Base-by-base conservation (phyloP, 129 eudicot genomes). In the Lactuca saligna region DNA sequence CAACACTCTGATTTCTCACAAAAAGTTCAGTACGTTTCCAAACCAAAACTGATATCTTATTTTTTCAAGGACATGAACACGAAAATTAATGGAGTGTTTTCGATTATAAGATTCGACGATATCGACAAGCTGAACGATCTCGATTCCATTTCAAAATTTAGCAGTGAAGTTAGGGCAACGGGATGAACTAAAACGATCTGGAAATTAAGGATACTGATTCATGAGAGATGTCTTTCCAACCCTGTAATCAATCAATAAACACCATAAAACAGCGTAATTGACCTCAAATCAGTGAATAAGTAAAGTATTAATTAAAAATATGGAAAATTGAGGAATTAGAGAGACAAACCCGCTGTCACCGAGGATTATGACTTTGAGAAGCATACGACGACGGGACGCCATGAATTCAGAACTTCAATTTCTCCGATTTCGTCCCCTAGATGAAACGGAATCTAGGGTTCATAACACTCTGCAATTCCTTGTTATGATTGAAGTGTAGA, bases 331-430 rank as follows among this genome's bases (percentile, higher is more conserved):
- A 53, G 33, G 31, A 17, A 38, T 25, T 62, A 25, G 34, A 62
- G 65, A 67, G 57, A 61, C 16, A 64, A 34, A 86, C 91, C 91
- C 91, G 82, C 91, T 86, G 70, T 86, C 88, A 61, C 88, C 91
- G 65, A 86, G 91, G 56, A 86, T 86, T 57, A 86, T 82, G 79
- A 86, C 87, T 65, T 86, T 86, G 77, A 86, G 91, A 55, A 86
- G 91, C 83, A 79, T 79, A 69, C 87, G 91, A 17, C 87, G 80
- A 67, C 83, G 87, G 1, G 90, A 82, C 32, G 91, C 87, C 91
- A 85, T 85, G 59, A 71, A 76, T 46, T 62, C 20, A 37, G 64
- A 76, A 49, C 68, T 81, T 56, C 57, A 14, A 54, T 53, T 70
- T 57, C 44, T 15, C 34, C 34, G 57, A 37, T 42, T 69, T 17